Percentiles rank a stretch among this genome's conserved stretches.
Evolutionary conservation across 108 stramenopile species (phyloP).

Genomic region (Bacterosira constricta): DNA sequence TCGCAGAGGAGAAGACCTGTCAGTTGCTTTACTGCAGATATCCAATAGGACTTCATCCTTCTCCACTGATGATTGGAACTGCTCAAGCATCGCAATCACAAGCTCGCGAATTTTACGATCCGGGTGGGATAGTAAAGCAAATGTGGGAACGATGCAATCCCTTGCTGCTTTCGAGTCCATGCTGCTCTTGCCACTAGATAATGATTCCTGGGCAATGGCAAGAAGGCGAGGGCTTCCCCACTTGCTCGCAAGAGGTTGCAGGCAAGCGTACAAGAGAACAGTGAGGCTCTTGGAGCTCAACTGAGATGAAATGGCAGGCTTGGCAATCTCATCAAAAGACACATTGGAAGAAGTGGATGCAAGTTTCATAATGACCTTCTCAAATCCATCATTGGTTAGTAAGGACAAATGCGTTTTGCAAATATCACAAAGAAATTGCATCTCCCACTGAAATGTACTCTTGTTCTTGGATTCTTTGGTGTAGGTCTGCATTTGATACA

Average conservation of each 20-base stretch:
- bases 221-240: constrained; percentile 48
- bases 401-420: constrained; percentile 13
- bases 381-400: constrained; percentile 8
- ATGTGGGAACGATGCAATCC: constrained; percentile 46
- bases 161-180: constrained; percentile 6
- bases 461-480: constrained; percentile 34
- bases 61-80: constrained; percentile 19
- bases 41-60: constrained; percentile 23
- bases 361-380: constrained; percentile 16
- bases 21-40: constrained; percentile 44
- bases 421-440: constrained; percentile 15
- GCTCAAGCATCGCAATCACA: constrained; percentile 49
- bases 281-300: constrained; percentile 12
- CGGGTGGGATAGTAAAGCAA: constrained; percentile 52
- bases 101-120: constrained; percentile 48
- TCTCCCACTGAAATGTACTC: constrained; percentile 24
- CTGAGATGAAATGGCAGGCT: constrained; percentile 34
- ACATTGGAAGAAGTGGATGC: constrained; percentile 18
- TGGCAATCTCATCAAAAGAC: constrained; percentile 28
- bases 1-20: constrained; percentile 49
- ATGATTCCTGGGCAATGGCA: constrained; percentile 21
- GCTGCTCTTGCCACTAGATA: constrained; percentile 15
- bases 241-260: constrained; percentile 25
- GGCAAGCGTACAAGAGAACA: constrained; percentile 22
- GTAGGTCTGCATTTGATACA: constrained; percentile 39